These are phyloP conservation scores for Candida rishiriensis DNA, from an alignment of 805 yeast species.

Conservation along the genomic window DNA sequence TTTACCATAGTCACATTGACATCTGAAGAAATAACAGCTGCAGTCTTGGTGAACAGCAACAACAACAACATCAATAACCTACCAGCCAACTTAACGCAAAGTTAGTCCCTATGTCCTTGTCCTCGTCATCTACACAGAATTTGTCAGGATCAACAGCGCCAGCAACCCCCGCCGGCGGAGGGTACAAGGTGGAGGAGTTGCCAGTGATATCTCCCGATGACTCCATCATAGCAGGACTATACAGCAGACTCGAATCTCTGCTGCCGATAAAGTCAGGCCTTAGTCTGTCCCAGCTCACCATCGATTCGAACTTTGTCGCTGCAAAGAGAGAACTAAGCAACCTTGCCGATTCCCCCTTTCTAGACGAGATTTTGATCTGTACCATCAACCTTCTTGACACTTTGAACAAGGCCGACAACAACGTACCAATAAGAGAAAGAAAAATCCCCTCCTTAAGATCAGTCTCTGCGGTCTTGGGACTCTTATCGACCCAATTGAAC, in stretches of 20 bases:
- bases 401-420: constrained; percentile 22
- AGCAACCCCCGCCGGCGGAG: not conserved
- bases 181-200: constrained; percentile 1
- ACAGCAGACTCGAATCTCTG: constrained; percentile 28
- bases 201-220: constrained; percentile 7
- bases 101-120: not conserved
- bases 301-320: constrained; percentile 31
- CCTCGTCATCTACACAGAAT: not conserved
- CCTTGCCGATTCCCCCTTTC: constrained; percentile 25
- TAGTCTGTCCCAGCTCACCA: constrained; percentile 33
- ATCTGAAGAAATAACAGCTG: no score
- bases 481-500: constrained; percentile 33
- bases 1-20: no score
- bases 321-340: constrained; percentile 31
- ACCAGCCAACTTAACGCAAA: not conserved
- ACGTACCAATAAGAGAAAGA: constrained; percentile 24
- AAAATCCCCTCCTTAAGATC: constrained; percentile 29
- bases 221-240: constrained; percentile 33
- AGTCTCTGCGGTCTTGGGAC: constrained; percentile 32
- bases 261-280: constrained; percentile 36
- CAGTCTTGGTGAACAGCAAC: not conserved
- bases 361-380: constrained; percentile 29
- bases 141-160: not conserved
- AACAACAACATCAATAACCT: not conserved
- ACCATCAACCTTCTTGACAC: constrained; percentile 23